phyloP scores from a whole-genome alignment of 225 moss, liverwort and hornwort genomes.

The Pleurozium schreberi region DNA sequence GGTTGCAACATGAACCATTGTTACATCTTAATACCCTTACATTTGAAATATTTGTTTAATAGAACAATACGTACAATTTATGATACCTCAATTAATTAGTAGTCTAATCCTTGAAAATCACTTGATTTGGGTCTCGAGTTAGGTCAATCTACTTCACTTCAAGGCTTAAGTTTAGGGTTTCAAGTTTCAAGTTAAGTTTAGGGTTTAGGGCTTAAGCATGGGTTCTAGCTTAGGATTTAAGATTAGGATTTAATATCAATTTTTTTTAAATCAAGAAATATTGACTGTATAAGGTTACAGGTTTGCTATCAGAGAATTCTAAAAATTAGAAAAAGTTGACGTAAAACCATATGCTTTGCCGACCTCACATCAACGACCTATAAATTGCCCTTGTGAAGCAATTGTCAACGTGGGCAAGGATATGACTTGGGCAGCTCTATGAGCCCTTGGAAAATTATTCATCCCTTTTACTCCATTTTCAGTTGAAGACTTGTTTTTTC shows the following conservation, averaged over 20 bases:
- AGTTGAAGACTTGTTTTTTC: too few species aligned
- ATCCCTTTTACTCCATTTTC: too few species aligned
- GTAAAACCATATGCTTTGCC: not conserved
- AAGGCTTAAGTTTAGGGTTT: not conserved
- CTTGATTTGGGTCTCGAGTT: not conserved
- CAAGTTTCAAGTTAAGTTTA: too few species aligned
- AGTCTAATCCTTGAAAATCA: not conserved
- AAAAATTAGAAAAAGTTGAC: too few species aligned
- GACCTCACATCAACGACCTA: not conserved
- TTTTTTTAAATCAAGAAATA: not conserved
- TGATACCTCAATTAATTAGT: too few species aligned
- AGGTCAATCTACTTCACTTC: too few species aligned
- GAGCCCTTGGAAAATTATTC: too few species aligned
- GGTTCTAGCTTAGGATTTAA: not conserved
- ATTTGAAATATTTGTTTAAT: too few species aligned
- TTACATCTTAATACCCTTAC: too few species aligned
- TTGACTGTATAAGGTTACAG: not conserved
- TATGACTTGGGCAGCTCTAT: too few species aligned
- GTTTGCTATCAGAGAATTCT: not conserved
- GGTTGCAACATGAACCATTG: too few species aligned
- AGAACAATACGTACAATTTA: too few species aligned
- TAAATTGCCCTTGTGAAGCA: not conserved
- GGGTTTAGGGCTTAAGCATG: not conserved
- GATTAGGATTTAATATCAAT: not conserved
- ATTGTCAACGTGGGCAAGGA: rapidly evolving